Conservation (phyloP, 2,329 filamentous ascomycete genomes). For the Nemania diffusa region DNA sequence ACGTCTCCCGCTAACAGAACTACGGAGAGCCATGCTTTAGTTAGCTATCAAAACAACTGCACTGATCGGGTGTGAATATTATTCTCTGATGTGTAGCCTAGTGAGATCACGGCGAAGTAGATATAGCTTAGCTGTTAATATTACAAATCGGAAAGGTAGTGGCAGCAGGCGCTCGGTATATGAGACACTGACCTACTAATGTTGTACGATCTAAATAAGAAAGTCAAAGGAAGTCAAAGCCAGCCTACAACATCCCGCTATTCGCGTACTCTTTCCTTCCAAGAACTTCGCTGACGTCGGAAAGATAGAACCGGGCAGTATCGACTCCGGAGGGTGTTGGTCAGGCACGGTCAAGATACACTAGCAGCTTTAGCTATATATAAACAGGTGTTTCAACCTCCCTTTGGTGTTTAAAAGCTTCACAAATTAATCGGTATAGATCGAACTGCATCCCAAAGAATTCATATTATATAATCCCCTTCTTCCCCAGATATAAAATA, state of each 20-base stretch:
- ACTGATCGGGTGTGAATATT: background rate
- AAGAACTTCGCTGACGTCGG: background rate
- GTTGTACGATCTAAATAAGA: background rate
- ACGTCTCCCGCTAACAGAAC: no score
- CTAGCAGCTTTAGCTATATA: no score
- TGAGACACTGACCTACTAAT: background rate
- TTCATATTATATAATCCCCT: background rate
- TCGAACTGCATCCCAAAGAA: background rate
- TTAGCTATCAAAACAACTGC: no score
- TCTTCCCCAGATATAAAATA: background rate
- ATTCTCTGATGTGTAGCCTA: no score
- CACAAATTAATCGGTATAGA: no score
- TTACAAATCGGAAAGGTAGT: background rate
- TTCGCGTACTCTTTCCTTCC: slow-evolving; percentile 2
- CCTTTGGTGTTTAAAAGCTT: background rate
- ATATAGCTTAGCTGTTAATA: no score
- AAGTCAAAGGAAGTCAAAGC: background rate
- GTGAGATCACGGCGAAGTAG: no score
- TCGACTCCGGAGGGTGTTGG: background rate
- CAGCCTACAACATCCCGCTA: background rate
- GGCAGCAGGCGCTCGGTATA: background rate
- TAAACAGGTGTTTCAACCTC: background rate
- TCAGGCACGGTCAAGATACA: background rate
- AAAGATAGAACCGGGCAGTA: background rate
- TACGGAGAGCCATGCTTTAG: no score